Evolutionary conservation across 2,329 filamentous ascomycete species (phyloP), one percentile per base, ranked within the genome.

Genomic region (Neofusicoccum sp.): DNA sequence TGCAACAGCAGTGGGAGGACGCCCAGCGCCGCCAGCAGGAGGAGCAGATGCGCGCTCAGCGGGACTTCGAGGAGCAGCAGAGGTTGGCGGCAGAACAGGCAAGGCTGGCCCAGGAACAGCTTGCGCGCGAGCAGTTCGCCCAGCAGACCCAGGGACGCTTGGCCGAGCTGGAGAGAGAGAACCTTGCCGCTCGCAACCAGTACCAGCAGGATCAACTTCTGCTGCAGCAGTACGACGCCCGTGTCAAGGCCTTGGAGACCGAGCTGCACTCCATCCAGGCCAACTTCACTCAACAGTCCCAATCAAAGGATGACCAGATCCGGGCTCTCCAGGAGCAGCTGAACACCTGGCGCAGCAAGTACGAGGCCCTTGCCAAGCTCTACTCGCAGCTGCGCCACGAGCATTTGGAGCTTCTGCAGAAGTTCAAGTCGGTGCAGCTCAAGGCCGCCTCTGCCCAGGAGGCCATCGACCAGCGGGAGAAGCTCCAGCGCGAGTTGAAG

Each of bases 361-460:
- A 99, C 73, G 95, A 99, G 76, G 91, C 94, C 0, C 81, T 99
- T 56, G 95, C 95, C 29, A 99, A 98, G 80, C 84, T 99, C 12
- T 99, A 99, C 79, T 97, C 94, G 6, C 95, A 99, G 78, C 83
- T 99, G 66, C 90, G 95, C 59, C 90, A 95, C 68, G 95, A 99
- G 77, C 95, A 99, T 80, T 83, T 99, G 36, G 94, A 98, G 72
- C 85, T 99, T 12, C 82, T 99, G 48, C 92, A 97, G 73, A 98
- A 96, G 74, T 98, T 97, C 80, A 99, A 99, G 84, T 84, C 89
- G 6, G 91, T 97, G 41, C 96, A 98, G 76, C 84, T 98, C 67
- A 99, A 98, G 83, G 95, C 95, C 1, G 93, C 94, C 14, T 98
- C 93, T 4, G 95, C 95, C 0, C 94, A 98, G 74, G 95, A 99